Evolutionary conservation across 192 early-diverging fungal species (phyloP), one percentile per base, ranked within the genome.

Genomic region (Coemansia sp.): DNA sequence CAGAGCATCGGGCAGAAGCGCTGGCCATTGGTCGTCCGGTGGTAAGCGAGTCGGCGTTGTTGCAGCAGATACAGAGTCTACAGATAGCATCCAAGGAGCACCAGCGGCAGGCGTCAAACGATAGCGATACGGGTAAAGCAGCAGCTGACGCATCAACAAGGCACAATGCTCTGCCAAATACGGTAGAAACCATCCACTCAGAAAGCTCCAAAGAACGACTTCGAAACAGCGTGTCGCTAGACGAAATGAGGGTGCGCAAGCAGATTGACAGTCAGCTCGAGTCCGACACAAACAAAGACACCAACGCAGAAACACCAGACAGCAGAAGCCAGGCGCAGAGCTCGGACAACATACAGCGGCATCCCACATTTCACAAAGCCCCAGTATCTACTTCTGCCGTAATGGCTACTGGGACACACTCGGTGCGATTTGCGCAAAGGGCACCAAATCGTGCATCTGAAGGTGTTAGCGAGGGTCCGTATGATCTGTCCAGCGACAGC

Each of bases 151-250:
- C 4, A 42, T 42, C 40, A 15, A 42, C 12, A 42, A 15, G 25
- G 31, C 28, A 57, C 5, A 57, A 4, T 31, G 28, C 28, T 6
- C 3, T 31, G 6, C 6, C 28, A 31, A 5, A 31, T 4, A 31
- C 28, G 28, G 28, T 31, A 31, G 28, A 31, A 5, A 6, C 28
- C 4, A 31, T 31, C 6, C 28, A 5, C 28, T 31, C 28, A 5
- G 28, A 31, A 31, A 31, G 28, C 5, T 31, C 28, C 28, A 52
- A 52, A 52, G 37, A 44, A 11, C 65, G 57, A n/a, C 52, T 74
- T 19, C 54, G 71, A 12, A 67, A 64, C 68, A 71, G 74, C 14
- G 38, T 76, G 38, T 76, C 60, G 26, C 55, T 66, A 22, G 62
- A 64, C 26, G 63, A 69, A 46, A 65, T 68, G 57, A n/a, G 4